These are phyloP conservation scores for Paecilomyces fulvus DNA, from an alignment of 2,329 filamentous ascomycete species.

Conservation along the genomic window DNA sequence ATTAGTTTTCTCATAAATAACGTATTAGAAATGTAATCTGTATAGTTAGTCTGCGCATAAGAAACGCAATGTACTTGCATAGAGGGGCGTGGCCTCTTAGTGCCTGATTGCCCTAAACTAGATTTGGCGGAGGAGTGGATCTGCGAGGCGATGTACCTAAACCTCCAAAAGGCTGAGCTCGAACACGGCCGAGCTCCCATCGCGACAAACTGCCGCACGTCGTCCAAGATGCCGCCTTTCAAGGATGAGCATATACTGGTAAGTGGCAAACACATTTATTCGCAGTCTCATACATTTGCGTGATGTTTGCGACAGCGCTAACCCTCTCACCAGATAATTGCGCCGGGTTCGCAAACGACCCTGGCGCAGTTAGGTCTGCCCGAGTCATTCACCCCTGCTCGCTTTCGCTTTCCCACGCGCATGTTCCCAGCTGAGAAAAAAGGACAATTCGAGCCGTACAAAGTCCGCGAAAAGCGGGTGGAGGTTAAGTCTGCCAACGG, in stretches of 20 bases:
- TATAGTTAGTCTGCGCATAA: neutral
- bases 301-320: neutral
- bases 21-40: too few species aligned
- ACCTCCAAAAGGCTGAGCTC: slow-evolving; percentile 2
- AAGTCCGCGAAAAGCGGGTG: slow-evolving; percentile 52
- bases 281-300: neutral
- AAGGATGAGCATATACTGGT: slow-evolving; percentile 47
- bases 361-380: slow-evolving; percentile 83
- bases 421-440: slow-evolving; percentile 79
- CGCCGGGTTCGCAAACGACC: slow-evolving; percentile 72
- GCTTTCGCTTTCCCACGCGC: slow-evolving; percentile 76
- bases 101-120: neutral
- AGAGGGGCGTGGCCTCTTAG: neutral
- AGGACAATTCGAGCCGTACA: slow-evolving; percentile 73
- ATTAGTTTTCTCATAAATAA: too few species aligned
- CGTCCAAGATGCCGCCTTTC: slow-evolving; percentile 39
- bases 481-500: slow-evolving; percentile 20
- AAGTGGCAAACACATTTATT: slow-evolving; percentile 11
- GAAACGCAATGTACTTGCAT: neutral
- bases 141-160: neutral
- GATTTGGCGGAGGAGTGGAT: neutral
- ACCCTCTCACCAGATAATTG: slow-evolving; percentile 36
- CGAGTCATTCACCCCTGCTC: slow-evolving; percentile 86
- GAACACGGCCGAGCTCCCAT: slow-evolving; percentile 9
- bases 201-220: slow-evolving; percentile 10